These are phyloP conservation scores for Hanseniaspora mollemarum DNA, from an alignment of 805 yeast genomes.

Conservation along the genomic window DNA sequence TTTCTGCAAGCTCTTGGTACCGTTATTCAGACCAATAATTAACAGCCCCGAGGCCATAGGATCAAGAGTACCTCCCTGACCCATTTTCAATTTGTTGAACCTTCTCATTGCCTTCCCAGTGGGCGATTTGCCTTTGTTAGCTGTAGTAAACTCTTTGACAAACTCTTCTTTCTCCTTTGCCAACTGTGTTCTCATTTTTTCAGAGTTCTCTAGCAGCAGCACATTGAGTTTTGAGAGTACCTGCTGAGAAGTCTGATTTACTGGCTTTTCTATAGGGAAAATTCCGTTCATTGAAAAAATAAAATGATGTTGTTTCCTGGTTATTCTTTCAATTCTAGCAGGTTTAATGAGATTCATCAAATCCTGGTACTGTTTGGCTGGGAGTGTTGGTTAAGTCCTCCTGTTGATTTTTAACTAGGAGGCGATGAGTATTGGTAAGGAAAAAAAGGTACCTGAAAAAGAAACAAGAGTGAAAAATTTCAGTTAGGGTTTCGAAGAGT, in stretches of 20 bases:
- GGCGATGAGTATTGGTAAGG: background rate
- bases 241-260: conserved; percentile 70
- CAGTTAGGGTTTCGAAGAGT: too few relatives aligned
- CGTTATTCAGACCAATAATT: conserved; percentile 83
- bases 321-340: too few relatives aligned
- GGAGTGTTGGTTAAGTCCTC: background rate
- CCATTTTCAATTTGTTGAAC: conserved; percentile 64
- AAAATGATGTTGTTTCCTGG: too few relatives aligned
- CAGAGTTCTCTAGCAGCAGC: conserved; percentile 48
- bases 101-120: conserved; percentile 39
- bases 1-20: conserved; percentile 69
- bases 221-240: conserved; percentile 57
- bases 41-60: conserved; percentile 92
- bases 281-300: conserved; percentile 69
- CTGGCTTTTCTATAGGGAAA: conserved; percentile 83
- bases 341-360: background rate
- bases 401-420: too few relatives aligned
- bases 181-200: conserved; percentile 40
- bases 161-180: conserved; percentile 34
- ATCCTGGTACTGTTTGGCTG: background rate
- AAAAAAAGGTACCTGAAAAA: background rate
- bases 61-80: conserved; percentile 97
- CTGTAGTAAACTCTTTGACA: conserved; percentile 31
- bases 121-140: conserved; percentile 38
- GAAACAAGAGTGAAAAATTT: too few relatives aligned